A percentile compares a stretch with the other conserved stretches of the same genome.
Evolutionary conservation across 345 rosid genomes (phyloP).

Genomic region (Aegle marmelos): DNA sequence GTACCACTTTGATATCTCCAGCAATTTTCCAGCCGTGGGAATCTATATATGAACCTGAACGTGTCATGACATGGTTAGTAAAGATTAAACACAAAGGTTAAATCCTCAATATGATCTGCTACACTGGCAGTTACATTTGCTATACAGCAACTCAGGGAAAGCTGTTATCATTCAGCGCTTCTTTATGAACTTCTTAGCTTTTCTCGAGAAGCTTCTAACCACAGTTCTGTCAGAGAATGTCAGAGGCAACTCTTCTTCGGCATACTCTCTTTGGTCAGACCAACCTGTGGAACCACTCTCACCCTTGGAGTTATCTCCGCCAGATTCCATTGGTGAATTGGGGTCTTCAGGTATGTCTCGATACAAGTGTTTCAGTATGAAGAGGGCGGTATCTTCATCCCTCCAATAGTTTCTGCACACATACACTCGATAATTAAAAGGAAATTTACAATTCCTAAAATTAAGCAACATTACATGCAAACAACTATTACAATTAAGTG

Average conservation of each 20-base stretch:
- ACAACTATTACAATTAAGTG: neutral
- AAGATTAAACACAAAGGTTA: neutral
- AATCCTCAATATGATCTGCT: neutral
- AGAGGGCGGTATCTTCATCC: constrained; percentile 87
- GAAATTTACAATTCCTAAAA: neutral
- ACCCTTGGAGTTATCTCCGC: constrained; percentile 27
- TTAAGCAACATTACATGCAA: neutral
- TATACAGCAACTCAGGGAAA: neutral
- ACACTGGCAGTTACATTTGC: constrained; percentile 4
- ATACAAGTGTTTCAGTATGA: constrained; percentile 76
- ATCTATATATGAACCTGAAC: neutral
- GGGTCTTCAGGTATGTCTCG: constrained; percentile 67
- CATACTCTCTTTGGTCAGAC: constrained; percentile 43
- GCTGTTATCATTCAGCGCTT: constrained; percentile 18
- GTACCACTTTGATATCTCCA: neutral
- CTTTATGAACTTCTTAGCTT: constrained; percentile 49
- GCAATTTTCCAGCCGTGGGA: neutral
- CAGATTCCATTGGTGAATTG: constrained; percentile 27
- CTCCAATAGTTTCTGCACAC: constrained; percentile 94
- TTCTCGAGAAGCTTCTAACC: constrained; percentile 53
- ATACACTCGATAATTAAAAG: constrained; percentile 12
- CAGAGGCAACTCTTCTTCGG: constrained; percentile 74
- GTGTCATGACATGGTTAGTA: neutral
- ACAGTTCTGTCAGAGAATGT: constrained; percentile 58
- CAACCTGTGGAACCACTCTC: constrained; percentile 34